phyloP scores from a whole-genome alignment of 2,329 filamentous ascomycete genomes.

The Cladophialophora yegresii region DNA sequence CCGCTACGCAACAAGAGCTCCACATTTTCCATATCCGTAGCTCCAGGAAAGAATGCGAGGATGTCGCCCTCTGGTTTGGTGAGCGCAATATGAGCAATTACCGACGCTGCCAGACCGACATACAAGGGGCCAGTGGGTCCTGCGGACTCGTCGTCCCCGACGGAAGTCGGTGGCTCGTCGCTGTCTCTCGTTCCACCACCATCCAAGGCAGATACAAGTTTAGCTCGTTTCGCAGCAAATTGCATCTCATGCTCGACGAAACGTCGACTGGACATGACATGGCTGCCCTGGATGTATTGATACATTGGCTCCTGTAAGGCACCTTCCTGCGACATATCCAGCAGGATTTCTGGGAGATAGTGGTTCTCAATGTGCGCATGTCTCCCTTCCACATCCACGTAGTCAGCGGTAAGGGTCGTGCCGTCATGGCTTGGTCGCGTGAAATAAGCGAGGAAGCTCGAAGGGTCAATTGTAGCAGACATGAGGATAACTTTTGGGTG shows the following conservation, averaged over 20 bases:
- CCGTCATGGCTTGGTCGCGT: slow-evolving; percentile 42
- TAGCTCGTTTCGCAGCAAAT: slow-evolving; percentile 12
- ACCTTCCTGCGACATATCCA: slow-evolving; percentile 15
- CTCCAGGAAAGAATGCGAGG: slow-evolving; percentile 87
- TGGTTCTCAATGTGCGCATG: slow-evolving; percentile 86
- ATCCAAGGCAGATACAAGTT: background rate
- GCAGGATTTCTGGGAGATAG: slow-evolving; percentile 79
- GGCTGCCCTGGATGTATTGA: slow-evolving; percentile 14
- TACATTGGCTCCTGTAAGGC: slow-evolving; percentile 16
- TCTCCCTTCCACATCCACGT: slow-evolving; percentile 86
- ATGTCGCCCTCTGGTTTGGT: slow-evolving; percentile 65
- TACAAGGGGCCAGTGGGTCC: background rate
- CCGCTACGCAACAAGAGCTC: slow-evolving; percentile 41
- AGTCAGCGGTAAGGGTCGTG: slow-evolving; percentile 48
- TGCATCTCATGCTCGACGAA: slow-evolving; percentile 24
- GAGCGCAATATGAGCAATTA: slow-evolving; percentile 51
- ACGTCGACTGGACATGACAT: slow-evolving; percentile 15
- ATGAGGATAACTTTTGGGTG: slow-evolving; percentile 93
- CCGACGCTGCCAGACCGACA: slow-evolving; percentile 47
- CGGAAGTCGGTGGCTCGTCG: background rate
- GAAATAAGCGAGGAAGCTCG: slow-evolving; percentile 85
- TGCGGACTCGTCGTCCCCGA: slow-evolving; percentile 36
- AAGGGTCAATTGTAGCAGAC: slow-evolving; percentile 94
- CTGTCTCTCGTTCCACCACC: background rate
- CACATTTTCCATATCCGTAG: slow-evolving; percentile 83